Conservation (phyloP, 164 flowering plant species). For the Vitis amurensis region DNA sequence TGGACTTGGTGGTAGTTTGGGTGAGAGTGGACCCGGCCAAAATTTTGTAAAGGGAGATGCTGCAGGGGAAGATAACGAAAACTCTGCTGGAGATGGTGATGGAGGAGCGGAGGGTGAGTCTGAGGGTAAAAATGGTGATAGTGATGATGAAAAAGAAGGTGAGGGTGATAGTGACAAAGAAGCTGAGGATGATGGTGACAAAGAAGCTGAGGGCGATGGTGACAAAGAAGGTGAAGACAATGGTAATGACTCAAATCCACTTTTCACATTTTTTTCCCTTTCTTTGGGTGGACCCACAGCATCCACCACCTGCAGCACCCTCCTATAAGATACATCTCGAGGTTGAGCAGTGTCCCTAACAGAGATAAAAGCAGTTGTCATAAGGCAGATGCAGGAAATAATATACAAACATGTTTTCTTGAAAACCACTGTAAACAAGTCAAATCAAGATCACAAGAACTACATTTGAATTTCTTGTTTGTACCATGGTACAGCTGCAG, state of each 20-base stretch:
- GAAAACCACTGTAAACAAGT: neutral
- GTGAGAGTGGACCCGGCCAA: constrained; percentile 25
- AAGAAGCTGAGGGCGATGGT: constrained; percentile 2
- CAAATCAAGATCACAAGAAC: neutral
- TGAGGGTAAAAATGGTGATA: constrained; percentile 7
- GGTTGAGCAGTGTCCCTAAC: constrained; percentile 19
- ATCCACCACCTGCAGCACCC: constrained; percentile 22
- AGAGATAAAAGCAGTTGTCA: constrained; percentile 2
- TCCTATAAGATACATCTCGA: constrained; percentile 14
- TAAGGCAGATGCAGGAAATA: neutral
- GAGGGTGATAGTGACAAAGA: constrained; percentile 20
- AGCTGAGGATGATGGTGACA: constrained; percentile 8
- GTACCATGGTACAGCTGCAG: no score
- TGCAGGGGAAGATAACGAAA: constrained; percentile 16
- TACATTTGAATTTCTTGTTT: no score
- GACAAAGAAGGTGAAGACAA: constrained; percentile 21
- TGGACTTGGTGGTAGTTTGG: constrained; percentile 19
- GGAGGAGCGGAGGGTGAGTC: neutral
- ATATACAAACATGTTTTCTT: neutral
- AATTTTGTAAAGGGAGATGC: constrained; percentile 10
- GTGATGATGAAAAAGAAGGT: constrained; percentile 5
- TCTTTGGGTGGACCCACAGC: neutral
- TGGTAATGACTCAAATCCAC: constrained; percentile 4
- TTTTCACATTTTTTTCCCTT: neutral
- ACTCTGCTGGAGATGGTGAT: constrained; percentile 8